Percentiles rank a stretch among this genome's conserved stretches.
phyloP scores from a whole-genome alignment of 208 protist species.

The Acanthamoeba lenticulata region DNA sequence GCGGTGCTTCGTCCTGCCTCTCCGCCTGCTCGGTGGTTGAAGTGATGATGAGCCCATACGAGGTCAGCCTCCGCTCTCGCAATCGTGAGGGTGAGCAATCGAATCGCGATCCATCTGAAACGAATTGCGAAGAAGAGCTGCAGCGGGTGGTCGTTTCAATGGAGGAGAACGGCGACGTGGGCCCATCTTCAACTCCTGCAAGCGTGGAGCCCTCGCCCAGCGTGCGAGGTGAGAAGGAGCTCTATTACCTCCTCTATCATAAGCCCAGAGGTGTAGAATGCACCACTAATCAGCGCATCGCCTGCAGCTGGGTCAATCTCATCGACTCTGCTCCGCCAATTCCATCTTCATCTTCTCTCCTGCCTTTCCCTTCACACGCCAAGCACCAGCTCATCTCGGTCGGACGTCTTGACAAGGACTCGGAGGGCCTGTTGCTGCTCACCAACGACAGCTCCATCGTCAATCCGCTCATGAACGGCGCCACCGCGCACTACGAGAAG shows the following conservation, averaged over 20 bases:
- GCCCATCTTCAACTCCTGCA: background rate
- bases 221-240: background rate
- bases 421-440: slow-evolving; percentile 1
- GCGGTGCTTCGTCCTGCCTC: background rate
- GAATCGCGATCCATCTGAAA: background rate
- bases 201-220: background rate
- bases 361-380: background rate
- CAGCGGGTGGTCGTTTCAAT: background rate
- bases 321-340: background rate
- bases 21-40: background rate
- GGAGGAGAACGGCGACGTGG: background rate
- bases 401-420: slow-evolving; percentile 19
- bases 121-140: background rate
- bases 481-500: slow-evolving; percentile 4
- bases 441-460: slow-evolving; percentile 12
- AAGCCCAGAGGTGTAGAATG: background rate
- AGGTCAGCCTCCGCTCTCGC: background rate
- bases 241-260: background rate
- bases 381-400: slow-evolving; percentile 45
- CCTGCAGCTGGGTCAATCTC: slow-evolving; percentile 19
- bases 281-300: background rate
- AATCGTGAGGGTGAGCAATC: too few relatives aligned
- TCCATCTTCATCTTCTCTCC: background rate
- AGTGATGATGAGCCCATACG: background rate
- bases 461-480: slow-evolving; percentile 1